Percentiles rank a stretch among this genome's conserved stretches.
These are phyloP conservation scores for Penicillium alfredii DNA, from an alignment of 495 filamentous ascomycete genomes.

Conservation along the genomic window DNA sequence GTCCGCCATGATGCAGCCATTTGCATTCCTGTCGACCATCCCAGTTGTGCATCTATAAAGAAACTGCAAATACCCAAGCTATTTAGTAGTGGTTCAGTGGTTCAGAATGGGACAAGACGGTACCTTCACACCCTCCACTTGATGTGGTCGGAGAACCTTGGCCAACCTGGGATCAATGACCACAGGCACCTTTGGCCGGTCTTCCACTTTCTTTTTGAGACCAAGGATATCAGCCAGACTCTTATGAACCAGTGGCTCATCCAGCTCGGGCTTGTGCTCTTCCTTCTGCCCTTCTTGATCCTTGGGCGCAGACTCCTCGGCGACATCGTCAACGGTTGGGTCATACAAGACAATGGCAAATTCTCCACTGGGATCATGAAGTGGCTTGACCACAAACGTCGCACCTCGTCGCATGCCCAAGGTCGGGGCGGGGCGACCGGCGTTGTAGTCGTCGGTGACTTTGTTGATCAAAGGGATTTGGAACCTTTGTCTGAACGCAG, in stretches of 20 bases:
- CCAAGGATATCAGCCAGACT: slow-evolving; percentile 94
- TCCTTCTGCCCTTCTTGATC: slow-evolving; percentile 48
- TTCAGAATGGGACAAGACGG: not conserved
- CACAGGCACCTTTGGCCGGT: slow-evolving; percentile 82
- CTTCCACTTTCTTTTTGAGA: slow-evolving; percentile 80
- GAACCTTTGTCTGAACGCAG: slow-evolving; percentile 76
- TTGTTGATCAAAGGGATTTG: slow-evolving; percentile 84
- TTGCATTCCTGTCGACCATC: slow-evolving; percentile 85
- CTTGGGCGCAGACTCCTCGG: slow-evolving; percentile 48
- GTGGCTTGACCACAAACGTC: slow-evolving; percentile 78
- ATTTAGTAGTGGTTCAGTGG: slow-evolving; percentile 1
- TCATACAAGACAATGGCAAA: slow-evolving; percentile 96
- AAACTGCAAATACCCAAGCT: slow-evolving; percentile 53
- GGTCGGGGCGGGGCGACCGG: slow-evolving; percentile 73
- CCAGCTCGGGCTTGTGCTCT: slow-evolving; percentile 52
- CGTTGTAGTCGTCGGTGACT: slow-evolving; percentile 60
- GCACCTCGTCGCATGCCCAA: slow-evolving; percentile 80
- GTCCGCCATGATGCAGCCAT: slow-evolving; percentile 99
- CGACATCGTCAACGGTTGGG: slow-evolving; percentile 85
- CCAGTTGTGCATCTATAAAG: slow-evolving; percentile 92
- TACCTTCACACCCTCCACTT: slow-evolving; percentile 93
- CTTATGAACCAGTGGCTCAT: slow-evolving; percentile 82
- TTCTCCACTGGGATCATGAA: slow-evolving; percentile 94
- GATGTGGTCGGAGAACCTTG: slow-evolving; percentile 92
- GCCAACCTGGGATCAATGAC: slow-evolving; percentile 91